Conservation (phyloP, 805 yeast genomes). For the Schwanniomyces sp. region DNA sequence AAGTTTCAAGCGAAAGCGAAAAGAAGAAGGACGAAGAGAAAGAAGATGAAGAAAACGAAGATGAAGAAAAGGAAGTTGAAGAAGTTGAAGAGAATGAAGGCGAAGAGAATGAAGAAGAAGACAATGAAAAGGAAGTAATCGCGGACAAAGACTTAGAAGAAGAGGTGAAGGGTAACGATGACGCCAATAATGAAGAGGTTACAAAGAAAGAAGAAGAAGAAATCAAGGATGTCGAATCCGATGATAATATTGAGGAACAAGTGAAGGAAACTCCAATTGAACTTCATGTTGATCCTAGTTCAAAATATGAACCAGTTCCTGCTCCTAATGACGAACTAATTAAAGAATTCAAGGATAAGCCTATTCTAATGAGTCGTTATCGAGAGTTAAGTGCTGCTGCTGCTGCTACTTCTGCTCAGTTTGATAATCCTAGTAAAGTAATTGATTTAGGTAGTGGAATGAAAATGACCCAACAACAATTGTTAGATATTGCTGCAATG, state of each 20-base stretch:
- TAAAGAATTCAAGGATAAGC: slow-evolving; percentile 45
- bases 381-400: slow-evolving; percentile 50
- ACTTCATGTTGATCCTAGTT: slow-evolving; percentile 29
- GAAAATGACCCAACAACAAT: slow-evolving; percentile 53
- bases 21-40: background rate
- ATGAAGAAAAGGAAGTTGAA: slow-evolving; percentile 15
- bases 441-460: slow-evolving; percentile 56
- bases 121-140: slow-evolving; percentile 3
- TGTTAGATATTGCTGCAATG: slow-evolving; percentile 53
- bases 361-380: slow-evolving; percentile 48
- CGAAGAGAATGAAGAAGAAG: slow-evolving; percentile 2
- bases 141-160: slow-evolving; percentile 5
- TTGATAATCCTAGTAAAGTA: slow-evolving; percentile 50
- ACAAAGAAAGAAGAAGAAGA: slow-evolving; percentile 13
- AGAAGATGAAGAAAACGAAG: slow-evolving; percentile 7
- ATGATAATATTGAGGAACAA: slow-evolving; percentile 27
- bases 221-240: slow-evolving; percentile 22
- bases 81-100: slow-evolving; percentile 14
- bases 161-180: slow-evolving; percentile 12
- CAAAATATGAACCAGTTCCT: slow-evolving; percentile 34
- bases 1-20: slow-evolving; percentile 52
- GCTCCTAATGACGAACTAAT: slow-evolving; percentile 35
- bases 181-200: slow-evolving; percentile 9
- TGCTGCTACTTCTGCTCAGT: slow-evolving; percentile 42
- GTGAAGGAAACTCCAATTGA: slow-evolving; percentile 35